Percentiles rank a stretch among this genome's conserved stretches.
Evolutionary conservation across 768 basidiomycete genomes (phyloP).

Genomic region (Tubosaeta sp.): DNA sequence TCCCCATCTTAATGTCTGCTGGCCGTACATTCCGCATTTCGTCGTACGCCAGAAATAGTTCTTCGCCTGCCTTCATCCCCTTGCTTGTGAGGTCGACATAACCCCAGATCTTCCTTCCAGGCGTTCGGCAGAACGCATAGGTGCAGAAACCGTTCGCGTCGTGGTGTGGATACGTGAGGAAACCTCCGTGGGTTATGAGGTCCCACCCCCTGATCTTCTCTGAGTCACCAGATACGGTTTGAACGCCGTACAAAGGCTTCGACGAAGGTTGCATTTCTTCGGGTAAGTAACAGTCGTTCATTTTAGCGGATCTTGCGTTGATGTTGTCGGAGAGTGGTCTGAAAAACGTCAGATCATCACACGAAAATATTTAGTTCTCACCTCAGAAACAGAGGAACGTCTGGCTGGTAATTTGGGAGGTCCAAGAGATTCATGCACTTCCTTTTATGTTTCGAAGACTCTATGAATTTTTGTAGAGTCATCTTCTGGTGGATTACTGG

Average conservation of each 20-base stretch:
- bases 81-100: not conserved
- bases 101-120: not conserved
- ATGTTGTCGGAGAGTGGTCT: not conserved
- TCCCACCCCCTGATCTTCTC: not conserved
- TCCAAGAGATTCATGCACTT: constrained; percentile 1
- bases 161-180: constrained; percentile 1
- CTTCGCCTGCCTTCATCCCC: not conserved
- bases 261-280: not conserved
- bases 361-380: not conserved
- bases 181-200: not conserved
- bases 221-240: not conserved
- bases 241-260: not conserved
- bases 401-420: not conserved
- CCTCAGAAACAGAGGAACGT: not conserved
- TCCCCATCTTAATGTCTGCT: not conserved
- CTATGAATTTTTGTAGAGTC: not conserved
- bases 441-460: fast-evolving
- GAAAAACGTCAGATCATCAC: not conserved
- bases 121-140: not conserved
- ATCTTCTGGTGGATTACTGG: too few species aligned
- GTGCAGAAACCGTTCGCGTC: not conserved
- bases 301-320: not conserved
- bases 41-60: too few species aligned
- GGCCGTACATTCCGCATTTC: too few species aligned
- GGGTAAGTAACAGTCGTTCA: not conserved